Base-by-base conservation (phyloP, 176 grass and related monocot genomes). In the Tuctoria greenei region DNA sequence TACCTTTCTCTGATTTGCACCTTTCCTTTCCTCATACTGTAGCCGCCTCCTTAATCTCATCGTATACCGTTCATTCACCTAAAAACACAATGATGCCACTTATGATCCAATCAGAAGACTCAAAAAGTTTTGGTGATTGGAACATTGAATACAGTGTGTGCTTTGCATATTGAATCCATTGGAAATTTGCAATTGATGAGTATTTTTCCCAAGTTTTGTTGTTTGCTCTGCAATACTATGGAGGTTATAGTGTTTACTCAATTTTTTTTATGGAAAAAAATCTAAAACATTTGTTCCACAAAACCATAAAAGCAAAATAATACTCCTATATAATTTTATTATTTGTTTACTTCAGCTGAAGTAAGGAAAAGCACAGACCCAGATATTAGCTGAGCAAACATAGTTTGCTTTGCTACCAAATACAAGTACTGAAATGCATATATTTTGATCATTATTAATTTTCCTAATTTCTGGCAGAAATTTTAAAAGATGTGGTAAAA, bases 61-160 rank as follows among this genome's bases (percentile, higher is more conserved):
- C 16, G 91, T 82, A 67, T 94, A 99, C 58, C 56, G 77, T 74
- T 86, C 82, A 65, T 99, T 95, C 55, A 99, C 91, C 91, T 99
- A 77, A 57, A 47, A 81, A 27, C 46, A 74, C 68, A 78, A 63
- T 6, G 26, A 77, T 42, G 59, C 36, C 26, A 77, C 50, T 16
- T 7, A 27, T 65, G 13, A 83, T 68, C 44, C n/a, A 83, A 28
- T n/a, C 4, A 1, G 25, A 73, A 36, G 44, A 79, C 47, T 43
- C 21, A 21, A 57, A 57, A 24, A 47, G 4, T 5, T 24, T 12
- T 44, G 51, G 1, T 1, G 7, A 52, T 11, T 77, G 13, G 42
- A 27, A 27, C 10, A 25, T 1, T 57, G 50, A 73, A 21, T 34
- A 34, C 11, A 54, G 24, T 56, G 34, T 59, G 17, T 60, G 18